Percentiles rank a stretch among this genome's conserved stretches.
phyloP scores from a whole-genome alignment of 2,329 filamentous ascomycete species.

The Neonectria hederae region DNA sequence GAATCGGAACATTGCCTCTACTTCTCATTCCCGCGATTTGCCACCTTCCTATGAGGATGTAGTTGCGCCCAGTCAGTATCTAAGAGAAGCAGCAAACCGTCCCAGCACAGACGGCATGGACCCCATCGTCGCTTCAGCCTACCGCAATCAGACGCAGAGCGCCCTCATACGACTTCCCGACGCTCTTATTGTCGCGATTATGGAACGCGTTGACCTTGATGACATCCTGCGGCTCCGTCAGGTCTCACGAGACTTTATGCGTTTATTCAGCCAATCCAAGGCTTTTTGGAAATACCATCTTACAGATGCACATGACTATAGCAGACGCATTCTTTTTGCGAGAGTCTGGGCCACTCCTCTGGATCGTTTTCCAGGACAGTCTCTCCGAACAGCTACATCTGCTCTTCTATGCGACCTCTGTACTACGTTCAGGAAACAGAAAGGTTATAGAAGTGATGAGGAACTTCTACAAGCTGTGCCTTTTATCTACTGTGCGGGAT shows the following conservation, averaged over 20 bases:
- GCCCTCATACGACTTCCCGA: conserved; percentile 11
- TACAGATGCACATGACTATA: neutral
- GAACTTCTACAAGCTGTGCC: conserved; percentile 10
- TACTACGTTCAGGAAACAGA: neutral
- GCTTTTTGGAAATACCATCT: conserved; percentile 13
- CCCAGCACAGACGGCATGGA: neutral
- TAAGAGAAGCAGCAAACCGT: neutral
- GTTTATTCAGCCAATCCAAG: conserved; percentile 8
- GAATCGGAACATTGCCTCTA: neutral
- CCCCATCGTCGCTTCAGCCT: conserved; percentile 5
- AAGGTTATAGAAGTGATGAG: conserved; percentile 3
- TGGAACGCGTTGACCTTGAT: conserved; percentile 4
- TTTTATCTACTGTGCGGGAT: conserved; percentile 17
- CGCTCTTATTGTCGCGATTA: conserved; percentile 3
- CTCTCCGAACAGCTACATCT: neutral
- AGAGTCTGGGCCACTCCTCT: conserved; percentile 12
- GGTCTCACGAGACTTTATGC: conserved; percentile 19
- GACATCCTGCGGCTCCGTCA: conserved; percentile 15
- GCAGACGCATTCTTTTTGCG: neutral
- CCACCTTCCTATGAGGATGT: conserved; percentile 8
- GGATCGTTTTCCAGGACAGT: neutral
- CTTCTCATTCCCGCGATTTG: neutral
- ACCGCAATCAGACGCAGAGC: conserved; percentile 14
- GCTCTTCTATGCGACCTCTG: neutral
- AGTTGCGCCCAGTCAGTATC: neutral